Base-by-base conservation (phyloP, 257 asterid genomes). In the Petrea volubilis region DNA sequence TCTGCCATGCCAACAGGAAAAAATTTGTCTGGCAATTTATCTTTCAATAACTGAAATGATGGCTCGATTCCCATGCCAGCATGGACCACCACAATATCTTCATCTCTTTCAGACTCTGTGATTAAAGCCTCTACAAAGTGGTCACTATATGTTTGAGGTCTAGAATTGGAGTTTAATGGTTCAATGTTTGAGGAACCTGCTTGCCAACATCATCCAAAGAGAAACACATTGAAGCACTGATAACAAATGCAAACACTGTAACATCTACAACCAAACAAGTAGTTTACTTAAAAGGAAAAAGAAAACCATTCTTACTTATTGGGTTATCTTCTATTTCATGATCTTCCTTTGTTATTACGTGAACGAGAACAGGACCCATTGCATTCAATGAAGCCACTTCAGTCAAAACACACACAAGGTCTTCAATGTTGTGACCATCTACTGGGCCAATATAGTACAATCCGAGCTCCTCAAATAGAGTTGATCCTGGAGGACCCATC, bases 1-100 rank as follows among this genome's bases (percentile, higher is more conserved):
- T 92, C 98, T n/a, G 96, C 98, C 96, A 92, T 90, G 74, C 98
- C 98, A 60, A 90, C 92, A 40, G 84, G 88, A 31, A 90, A 92
- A 73, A 86, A 92, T 67, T 65, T 86, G 79, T 90, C 92, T 4
- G 75, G 70, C 64, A 88, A 79, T 41, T 67, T 82, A 52, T 74
- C 69, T 80, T 90, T 86, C 76, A 90, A 80, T 40, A 75, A 34
- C 50, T 77, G 78, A 81, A 92, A 84, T 2, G 96, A 77, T 15
- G 94, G 79, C 68, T 92, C 98, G 91, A 90, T 88, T 51, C 87
- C 91, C 96, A 88, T 92, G 34, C 96, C 98, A 17, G 96, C 98
- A 76, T 88, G 96, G 75, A 92, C 91, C 68, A 83, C 94, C 75
- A 92, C 96, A 18, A 92, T 82, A 61, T 88, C 85, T 78, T 86